Base-by-base conservation (phyloP, 495 filamentous ascomycete species). In the Lindgomyces ingoldianus region DNA sequence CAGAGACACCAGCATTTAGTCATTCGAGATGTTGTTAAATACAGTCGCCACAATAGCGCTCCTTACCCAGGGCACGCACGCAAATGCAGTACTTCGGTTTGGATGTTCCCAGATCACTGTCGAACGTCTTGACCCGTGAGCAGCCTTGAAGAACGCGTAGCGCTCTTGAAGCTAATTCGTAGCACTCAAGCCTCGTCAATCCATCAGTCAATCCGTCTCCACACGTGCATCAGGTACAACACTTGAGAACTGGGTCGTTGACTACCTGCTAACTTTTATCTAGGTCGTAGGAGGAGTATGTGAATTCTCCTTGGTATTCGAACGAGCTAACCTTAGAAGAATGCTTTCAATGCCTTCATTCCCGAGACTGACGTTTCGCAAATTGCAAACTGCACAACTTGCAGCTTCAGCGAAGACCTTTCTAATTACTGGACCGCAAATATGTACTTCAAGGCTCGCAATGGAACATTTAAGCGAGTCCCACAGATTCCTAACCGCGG, bases 401-500 rank as follows among this genome's bases (percentile, higher is more conserved):
- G 57, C 27, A 41, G 45, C n/a, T 59, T 48, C 41, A 27, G 12
- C 3, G 56, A 59, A 27, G 56, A 59, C 21, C 44, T 59, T 19
- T 27, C 19, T 12, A 57, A 57, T 33, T 57, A 57, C 53, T 57
- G 53, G 53, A 57, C 53, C 9, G 53, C 53, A n/a, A 57, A 57
- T 26, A 53, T 53, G 29, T 53, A 53, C 50, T 53, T 53, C 50
- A 53, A 53, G 18, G 50, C 50, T 19, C 50, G 50, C 9, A 53
- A 53, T 27, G 50, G 50, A 2, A 33, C 54, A 4, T 57, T 44
- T 33, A 68, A 68, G 53, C 50, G 64, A 4, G 59, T 68, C 1
- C 64, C 64, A 1, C 64, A 68, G 46, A 39, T 68, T 21, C 58
- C 64, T 9, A 68, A 68, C 54, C 19, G 62, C 25, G 62, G 21